phyloP scores from a whole-genome alignment of 108 stramenopile species.

The Schizochytrium sp. region DNA sequence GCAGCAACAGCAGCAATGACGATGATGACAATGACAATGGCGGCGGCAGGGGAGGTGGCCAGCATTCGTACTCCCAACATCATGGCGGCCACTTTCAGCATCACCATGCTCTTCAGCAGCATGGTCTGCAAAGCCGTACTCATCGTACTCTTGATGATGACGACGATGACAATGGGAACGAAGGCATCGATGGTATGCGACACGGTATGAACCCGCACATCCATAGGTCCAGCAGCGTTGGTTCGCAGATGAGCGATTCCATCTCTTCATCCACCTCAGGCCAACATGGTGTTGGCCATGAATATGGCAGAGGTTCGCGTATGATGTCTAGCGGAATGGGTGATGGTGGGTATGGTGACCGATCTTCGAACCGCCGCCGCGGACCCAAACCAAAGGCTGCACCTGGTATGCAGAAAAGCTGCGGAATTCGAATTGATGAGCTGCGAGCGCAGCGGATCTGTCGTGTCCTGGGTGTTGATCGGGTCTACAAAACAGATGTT shows the following conservation, averaged over 20 bases:
- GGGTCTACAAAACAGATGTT: constrained; percentile 14
- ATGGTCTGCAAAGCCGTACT: too few species aligned
- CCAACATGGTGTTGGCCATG: background rate
- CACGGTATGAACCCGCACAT: too few species aligned
- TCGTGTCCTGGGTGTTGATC: constrained; percentile 9
- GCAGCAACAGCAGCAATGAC: background rate
- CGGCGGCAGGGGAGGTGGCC: background rate
- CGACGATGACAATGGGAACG: too few species aligned
- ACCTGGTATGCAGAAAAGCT: constrained; percentile 30
- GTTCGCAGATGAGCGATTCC: too few species aligned
- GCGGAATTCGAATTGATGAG: constrained; percentile 34
- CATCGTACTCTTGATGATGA: too few species aligned
- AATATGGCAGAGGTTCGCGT: background rate
- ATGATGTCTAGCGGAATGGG: background rate
- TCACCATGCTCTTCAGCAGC: background rate
- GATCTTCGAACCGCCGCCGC: background rate
- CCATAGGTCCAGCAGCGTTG: too few species aligned
- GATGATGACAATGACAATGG: background rate
- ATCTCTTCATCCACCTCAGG: too few species aligned
- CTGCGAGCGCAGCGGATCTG: constrained; percentile 37
- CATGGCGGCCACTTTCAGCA: background rate
- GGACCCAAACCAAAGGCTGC: constrained; percentile 20
- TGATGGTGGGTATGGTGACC: background rate
- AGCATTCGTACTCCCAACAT: background rate
- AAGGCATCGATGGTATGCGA: too few species aligned